A percentile compares a stretch with the other conserved stretches of the same genome.
Conservation (phyloP, 31 red algal species). For the Endocladia muricata region DNA sequence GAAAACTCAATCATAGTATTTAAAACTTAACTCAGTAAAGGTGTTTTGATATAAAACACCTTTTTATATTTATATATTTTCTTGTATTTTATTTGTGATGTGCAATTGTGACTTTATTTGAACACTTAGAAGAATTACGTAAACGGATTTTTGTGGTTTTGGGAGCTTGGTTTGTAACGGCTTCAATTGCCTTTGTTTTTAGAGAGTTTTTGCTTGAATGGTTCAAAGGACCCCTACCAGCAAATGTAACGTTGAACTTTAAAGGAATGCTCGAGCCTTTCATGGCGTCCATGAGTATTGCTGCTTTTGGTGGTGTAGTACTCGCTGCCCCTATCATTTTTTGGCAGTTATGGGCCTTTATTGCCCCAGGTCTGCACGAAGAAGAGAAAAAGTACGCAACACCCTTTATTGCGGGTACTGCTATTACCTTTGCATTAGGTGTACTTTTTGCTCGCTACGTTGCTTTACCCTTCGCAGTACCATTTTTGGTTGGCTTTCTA, state of each 20-base stretch:
- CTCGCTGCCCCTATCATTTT: neutral
- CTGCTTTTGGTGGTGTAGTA: neutral
- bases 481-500: neutral
- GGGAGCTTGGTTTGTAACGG: neutral
- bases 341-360: conserved; percentile 3
- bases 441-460: neutral
- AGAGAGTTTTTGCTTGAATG: neutral
- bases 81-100: no score
- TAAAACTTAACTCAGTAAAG: no score
- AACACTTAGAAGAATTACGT: neutral
- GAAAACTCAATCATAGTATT: no score
- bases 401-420: neutral
- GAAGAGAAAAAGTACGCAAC: neutral
- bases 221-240: neutral
- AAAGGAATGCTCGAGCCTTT: neutral
- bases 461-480: neutral
- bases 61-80: no score
- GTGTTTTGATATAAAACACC: no score
- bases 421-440: neutral
- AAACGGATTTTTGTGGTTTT: neutral
- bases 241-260: neutral
- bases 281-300: neutral
- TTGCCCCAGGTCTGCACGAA: neutral
- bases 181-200: neutral
- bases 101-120: no score